phyloP scores from a whole-genome alignment of 441 rosid species.

The Jatropha multifida region DNA sequence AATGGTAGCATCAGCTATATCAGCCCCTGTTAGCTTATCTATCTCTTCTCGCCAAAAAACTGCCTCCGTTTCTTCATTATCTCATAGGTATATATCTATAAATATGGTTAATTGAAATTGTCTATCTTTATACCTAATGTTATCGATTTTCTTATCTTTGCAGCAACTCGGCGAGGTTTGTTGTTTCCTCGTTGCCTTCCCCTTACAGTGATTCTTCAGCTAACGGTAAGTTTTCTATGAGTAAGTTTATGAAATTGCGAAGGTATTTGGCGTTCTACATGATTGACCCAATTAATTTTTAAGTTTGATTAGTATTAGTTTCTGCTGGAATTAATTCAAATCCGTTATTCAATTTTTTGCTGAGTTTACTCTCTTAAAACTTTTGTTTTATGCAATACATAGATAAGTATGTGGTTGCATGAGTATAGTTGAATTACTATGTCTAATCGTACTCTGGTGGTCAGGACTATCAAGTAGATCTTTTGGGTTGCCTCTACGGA shows the following conservation, averaged over 20 bases:
- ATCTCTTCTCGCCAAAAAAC: constrained; percentile 33
- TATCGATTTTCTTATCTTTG: constrained; percentile 16
- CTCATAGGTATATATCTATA: constrained; percentile 36
- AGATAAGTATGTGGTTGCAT: background rate
- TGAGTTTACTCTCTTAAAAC: too few species aligned
- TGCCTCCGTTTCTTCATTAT: constrained; percentile 33
- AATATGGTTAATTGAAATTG: background rate
- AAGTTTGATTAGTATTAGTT: constrained; percentile 15
- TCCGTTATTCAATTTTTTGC: background rate
- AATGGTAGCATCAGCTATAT: constrained; percentile 60
- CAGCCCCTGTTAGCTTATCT: constrained; percentile 40
- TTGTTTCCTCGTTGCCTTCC: constrained; percentile 47
- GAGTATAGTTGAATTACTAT: background rate
- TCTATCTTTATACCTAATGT: background rate
- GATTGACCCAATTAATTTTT: constrained; percentile 18
- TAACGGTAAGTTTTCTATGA: constrained; percentile 33
- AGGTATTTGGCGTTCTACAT: background rate
- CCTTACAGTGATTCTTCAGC: constrained; percentile 43
- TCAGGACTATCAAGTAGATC: constrained; percentile 59
- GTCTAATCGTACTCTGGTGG: constrained; percentile 20
- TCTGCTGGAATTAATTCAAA: background rate
- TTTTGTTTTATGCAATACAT: too few species aligned
- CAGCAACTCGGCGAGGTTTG: constrained; percentile 44
- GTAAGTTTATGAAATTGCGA: constrained; percentile 4
- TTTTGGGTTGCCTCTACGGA: constrained; percentile 37